These are phyloP conservation scores for Leucosporidium scottii DNA, from an alignment of 768 basidiomycete genomes.

Conservation along the genomic window DNA sequence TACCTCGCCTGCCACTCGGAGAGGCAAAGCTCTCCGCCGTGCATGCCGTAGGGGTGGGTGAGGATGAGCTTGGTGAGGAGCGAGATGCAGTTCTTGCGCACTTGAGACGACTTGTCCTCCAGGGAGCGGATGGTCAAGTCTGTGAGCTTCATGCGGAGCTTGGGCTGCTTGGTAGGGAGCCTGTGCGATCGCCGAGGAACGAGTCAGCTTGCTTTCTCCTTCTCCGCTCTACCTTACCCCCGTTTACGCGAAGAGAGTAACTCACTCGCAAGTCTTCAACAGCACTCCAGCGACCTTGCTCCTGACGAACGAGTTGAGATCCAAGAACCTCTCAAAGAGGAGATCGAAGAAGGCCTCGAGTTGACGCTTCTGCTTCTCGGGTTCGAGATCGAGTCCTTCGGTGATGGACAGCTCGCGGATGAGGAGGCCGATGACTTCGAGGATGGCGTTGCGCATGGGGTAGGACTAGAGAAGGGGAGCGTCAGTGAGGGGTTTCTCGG, in stretches of 20 bases:
- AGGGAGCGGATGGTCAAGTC: slow-evolving; percentile 68
- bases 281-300: slow-evolving; percentile 75
- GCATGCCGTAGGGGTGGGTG: slow-evolving; percentile 85
- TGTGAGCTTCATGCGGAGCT: slow-evolving; percentile 70
- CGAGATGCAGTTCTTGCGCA: slow-evolving; percentile 74
- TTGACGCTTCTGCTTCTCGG: slow-evolving; percentile 46
- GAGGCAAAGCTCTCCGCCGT: slow-evolving; percentile 71
- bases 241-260: slow-evolving; percentile 13
- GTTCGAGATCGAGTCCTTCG: slow-evolving; percentile 37
- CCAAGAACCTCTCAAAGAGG: slow-evolving; percentile 78
- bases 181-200: slow-evolving; percentile 34
- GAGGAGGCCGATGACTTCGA: slow-evolving; percentile 80
- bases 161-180: slow-evolving; percentile 70
- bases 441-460: slow-evolving; percentile 88
- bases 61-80: slow-evolving; percentile 65
- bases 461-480: slow-evolving; percentile 57
- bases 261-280: slow-evolving; percentile 63
- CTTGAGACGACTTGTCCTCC: slow-evolving; percentile 80
- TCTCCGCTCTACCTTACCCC: not conserved
- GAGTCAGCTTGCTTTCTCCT: not conserved
- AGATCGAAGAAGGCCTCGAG: slow-evolving; percentile 72
- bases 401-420: slow-evolving; percentile 69
- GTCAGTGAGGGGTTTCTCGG: not conserved
- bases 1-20: slow-evolving; percentile 70
- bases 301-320: slow-evolving; percentile 83